Conservation (phyloP, 1,139 yeast species). For the Yamadazyma aaseri region DNA sequence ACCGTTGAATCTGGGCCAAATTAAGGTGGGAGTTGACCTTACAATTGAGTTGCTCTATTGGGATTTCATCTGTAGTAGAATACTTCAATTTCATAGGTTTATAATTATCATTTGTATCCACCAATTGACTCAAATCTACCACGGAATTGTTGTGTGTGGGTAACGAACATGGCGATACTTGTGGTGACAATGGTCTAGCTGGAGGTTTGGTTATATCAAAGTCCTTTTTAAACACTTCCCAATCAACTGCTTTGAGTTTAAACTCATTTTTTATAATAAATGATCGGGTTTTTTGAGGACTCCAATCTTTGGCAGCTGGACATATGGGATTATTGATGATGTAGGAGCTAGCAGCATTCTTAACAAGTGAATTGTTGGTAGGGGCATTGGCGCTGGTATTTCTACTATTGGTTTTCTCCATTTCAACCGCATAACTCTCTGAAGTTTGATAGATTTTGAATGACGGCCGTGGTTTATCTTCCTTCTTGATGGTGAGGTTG, state of each 20-base stretch:
- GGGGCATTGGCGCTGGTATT: background rate
- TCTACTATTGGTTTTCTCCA: slow-evolving; percentile 6
- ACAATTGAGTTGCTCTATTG: slow-evolving; percentile 39
- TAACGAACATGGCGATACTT: slow-evolving; percentile 44
- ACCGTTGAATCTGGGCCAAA: slow-evolving; percentile 28
- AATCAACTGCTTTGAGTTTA: slow-evolving; percentile 37
- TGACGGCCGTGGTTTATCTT: slow-evolving; percentile 18
- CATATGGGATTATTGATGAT: slow-evolving; percentile 31
- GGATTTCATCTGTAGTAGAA: slow-evolving; percentile 40
- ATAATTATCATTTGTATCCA: slow-evolving; percentile 37
- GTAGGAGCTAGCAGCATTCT: slow-evolving; percentile 13
- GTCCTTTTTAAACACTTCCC: slow-evolving; percentile 35
- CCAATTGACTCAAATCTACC: slow-evolving; percentile 39
- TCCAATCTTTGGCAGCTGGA: slow-evolving; percentile 43
- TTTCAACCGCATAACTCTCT: slow-evolving; percentile 10
- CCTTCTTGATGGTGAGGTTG: slow-evolving; percentile 9
- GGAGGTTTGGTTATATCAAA: slow-evolving; percentile 36
- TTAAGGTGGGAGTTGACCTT: slow-evolving; percentile 42
- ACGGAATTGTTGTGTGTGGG: slow-evolving; percentile 46
- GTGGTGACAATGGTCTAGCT: slow-evolving; percentile 39
- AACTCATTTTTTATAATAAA: slow-evolving; percentile 36
- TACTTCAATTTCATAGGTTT: slow-evolving; percentile 42
- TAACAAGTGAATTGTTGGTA: slow-evolving; percentile 14
- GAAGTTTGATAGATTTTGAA: slow-evolving; percentile 17
- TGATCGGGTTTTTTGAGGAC: slow-evolving; percentile 25